These are phyloP conservation scores for Xylariaceae sp. DNA, from an alignment of 2,329 filamentous ascomycete genomes.

Conservation along the genomic window DNA sequence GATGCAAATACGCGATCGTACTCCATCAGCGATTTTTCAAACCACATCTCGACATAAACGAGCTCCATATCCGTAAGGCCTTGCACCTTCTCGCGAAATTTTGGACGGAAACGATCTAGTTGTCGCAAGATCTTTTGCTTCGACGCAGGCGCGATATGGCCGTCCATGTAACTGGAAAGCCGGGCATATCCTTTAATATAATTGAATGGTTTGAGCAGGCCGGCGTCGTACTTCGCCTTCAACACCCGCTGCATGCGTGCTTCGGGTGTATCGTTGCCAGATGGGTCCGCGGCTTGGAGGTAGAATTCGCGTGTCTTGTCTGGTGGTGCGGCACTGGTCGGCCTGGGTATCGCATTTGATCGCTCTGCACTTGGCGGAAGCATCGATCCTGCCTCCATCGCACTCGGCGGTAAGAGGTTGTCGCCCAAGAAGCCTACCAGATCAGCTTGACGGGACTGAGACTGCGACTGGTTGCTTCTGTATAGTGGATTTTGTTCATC, in stretches of 20 bases:
- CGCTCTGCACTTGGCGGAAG: slow-evolving; percentile 55
- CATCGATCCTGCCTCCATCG: slow-evolving; percentile 52
- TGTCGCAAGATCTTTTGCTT: slow-evolving; percentile 92
- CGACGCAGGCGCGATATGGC: slow-evolving; percentile 79
- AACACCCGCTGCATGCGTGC: slow-evolving; percentile 95
- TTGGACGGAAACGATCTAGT: slow-evolving; percentile 90
- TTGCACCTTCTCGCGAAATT: slow-evolving; percentile 95
- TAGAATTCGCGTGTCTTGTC: slow-evolving; percentile 90
- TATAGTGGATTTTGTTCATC: slow-evolving; percentile 64
- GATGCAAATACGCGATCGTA: slow-evolving; percentile 98
- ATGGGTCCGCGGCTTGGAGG: slow-evolving; percentile 93
- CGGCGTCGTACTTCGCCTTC: slow-evolving; percentile 94
- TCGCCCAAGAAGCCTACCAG: slow-evolving; percentile 53
- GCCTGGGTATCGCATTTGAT: slow-evolving; percentile 64
- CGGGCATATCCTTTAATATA: slow-evolving; percentile 96
- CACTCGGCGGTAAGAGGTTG: slow-evolving; percentile 42
- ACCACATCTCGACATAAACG: slow-evolving; percentile 98
- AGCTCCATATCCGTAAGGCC: slow-evolving; percentile 91
- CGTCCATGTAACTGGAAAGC: slow-evolving; percentile 89
- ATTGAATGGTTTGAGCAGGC: slow-evolving; percentile 94
- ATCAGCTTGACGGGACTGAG: slow-evolving; percentile 49
- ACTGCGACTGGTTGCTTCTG: slow-evolving; percentile 44
- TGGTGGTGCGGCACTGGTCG: slow-evolving; percentile 64
- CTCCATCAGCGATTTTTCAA: slow-evolving; percentile 94
- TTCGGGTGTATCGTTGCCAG: slow-evolving; percentile 82